Base-by-base conservation (phyloP, 441 rosid genomes). In the Rhodomyrtus psidioides region DNA sequence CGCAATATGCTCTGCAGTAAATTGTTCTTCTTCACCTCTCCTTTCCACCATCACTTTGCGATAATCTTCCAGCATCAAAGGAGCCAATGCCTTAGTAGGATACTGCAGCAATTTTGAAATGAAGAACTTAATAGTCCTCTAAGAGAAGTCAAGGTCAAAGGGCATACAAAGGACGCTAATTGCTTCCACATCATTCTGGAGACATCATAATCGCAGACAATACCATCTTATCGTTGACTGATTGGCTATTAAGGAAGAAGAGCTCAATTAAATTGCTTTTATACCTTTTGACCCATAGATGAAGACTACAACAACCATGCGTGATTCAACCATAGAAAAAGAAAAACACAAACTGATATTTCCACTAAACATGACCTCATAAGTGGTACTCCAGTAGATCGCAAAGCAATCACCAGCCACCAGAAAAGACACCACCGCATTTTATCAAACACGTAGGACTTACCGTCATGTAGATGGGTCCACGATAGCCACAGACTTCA, bases 391-490 rank as follows among this genome's bases (percentile, higher is more conserved):
- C 24, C 19, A 82, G 27, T 83, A 6, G 46, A 28, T 13, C 57
- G 49, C 14, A 84, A 24, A 34, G 34, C 59, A 62, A 39, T 7
- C 76, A 42, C 17, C 81, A 44, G 82, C 79, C 79, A 39, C 49
- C 49, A 70, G 49, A 34, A 70, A 70, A 70, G 79, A 19, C 79
- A 21, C 1, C 16, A 7, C 79, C 15, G 39, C 92, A 91, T 90
- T 92, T 89, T 62, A 87, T 91, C 94, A 81, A 93, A 85, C 91
- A 91, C 79, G n/a, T 87, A 55, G 65, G 53, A 90, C 89, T 87
- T 92, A 96, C 98, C 93, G 99, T 96, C 99, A 97, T 97, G 89
- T 96, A 96, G 82, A 97, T 83, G 0, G 99, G 99, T 1, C 99
- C 99, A 14, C 27, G 81, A 44, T 95, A 97, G 5, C 99, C 99